phyloP scores from a whole-genome alignment of 495 filamentous ascomycete species.

The Astrothelium subdiscretum region DNA sequence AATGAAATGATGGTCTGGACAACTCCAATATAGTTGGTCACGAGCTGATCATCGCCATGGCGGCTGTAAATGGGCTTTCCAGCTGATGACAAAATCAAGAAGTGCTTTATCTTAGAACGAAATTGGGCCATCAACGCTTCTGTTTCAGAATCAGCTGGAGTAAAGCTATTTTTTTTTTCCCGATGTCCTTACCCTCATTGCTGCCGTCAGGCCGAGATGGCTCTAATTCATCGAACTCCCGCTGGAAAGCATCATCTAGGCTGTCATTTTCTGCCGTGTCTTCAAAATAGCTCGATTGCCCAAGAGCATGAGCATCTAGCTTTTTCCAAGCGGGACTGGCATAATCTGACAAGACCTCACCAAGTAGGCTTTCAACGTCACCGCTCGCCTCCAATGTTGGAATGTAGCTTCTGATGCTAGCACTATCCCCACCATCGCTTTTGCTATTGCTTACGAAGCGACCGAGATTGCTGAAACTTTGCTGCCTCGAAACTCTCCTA shows the following conservation, averaged over 20 bases:
- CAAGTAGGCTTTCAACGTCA: constrained; percentile 73
- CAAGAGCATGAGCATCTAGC: constrained; percentile 41
- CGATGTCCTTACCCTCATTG: constrained; percentile 50
- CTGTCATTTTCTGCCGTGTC: neutral
- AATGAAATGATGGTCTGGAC: constrained; percentile 97
- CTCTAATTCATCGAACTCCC: constrained; percentile 70
- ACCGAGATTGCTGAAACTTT: constrained; percentile 34
- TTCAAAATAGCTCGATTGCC: neutral
- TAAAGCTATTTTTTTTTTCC: constrained; percentile 7
- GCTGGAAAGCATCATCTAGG: constrained; percentile 29
- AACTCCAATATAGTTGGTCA: constrained; percentile 89
- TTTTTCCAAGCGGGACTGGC: constrained; percentile 50
- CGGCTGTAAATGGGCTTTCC: constrained; percentile 98
- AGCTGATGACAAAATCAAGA: constrained; percentile 86
- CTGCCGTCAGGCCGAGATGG: constrained; percentile 46
- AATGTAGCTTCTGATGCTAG: constrained; percentile 72
- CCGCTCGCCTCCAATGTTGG: constrained; percentile 62
- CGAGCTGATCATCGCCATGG: constrained; percentile 77
- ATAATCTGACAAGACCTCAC: constrained; percentile 45
- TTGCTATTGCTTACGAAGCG: constrained; percentile 36
- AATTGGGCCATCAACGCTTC: constrained; percentile 51
- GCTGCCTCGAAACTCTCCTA: constrained; percentile 22
- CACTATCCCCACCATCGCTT: constrained; percentile 64
- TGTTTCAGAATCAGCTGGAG: constrained; percentile 8
- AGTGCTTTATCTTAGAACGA: constrained; percentile 90